Evolutionary conservation across 2,329 filamentous ascomycete genomes (phyloP), one percentile per base, ranked within the genome.

Genomic region (Ceratocystiopsis minuta): DNA sequence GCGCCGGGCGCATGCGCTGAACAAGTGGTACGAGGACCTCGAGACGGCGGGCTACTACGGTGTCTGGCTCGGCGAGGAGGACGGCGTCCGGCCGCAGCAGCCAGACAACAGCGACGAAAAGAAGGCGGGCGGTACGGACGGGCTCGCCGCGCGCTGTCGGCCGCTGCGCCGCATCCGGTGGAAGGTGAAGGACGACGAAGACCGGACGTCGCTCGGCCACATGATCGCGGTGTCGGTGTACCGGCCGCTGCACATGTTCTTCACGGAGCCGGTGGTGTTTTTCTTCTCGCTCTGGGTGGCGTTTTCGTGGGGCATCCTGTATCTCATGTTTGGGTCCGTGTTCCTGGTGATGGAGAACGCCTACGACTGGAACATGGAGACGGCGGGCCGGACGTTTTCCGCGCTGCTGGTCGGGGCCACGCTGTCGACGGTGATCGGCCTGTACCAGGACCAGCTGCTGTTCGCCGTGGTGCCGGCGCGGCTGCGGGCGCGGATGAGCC

Each of bases 261-360:
- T 72, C 42, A 86, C 80, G 0, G 81, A 87, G 50, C 78, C 80
- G 0, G 77, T 85, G 11, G 80, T 87, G 14, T 85, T 86, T 59
- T 85, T 74, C 63, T 95, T 95, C 62, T 85, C 80, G 0, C 65
- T 93, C 0, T 95, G 87, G 87, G 79, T 86, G 1, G 70, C 83
- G 0, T 95, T 95, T 57, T 78, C 78, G 16, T 95, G 87, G 87
- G 85, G 80, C 0, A 72, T 93, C 0, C 70, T 95, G 0, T 95
- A 94, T 57, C 64, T 94, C 16, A 84, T 80, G 13, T 88, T 94
- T 50, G 74, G 75, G 14, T 80, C 83, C 1, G 73, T 94, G 6
- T 83, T 86, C 0, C 68, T 90, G 4, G 76, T 93, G 18, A 92
- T 90, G 58, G 53, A 63, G 17, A 68, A 64, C 6, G 75, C 73